These are phyloP conservation scores for Suillus subluteus DNA, from an alignment of 768 basidiomycete genomes.

Conservation along the genomic window DNA sequence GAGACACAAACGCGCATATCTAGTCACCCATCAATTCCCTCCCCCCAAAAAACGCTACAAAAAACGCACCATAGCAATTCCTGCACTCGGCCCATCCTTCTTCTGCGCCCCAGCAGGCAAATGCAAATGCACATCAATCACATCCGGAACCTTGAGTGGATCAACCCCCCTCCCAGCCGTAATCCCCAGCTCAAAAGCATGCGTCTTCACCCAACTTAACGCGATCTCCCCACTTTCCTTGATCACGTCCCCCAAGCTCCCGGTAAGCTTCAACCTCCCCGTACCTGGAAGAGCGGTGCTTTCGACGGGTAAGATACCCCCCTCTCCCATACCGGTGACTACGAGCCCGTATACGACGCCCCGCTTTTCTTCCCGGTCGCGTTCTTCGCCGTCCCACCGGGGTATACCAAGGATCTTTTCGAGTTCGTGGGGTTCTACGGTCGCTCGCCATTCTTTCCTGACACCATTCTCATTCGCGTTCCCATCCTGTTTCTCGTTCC, in stretches of 20 bases:
- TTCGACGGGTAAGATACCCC: conserved; percentile 85
- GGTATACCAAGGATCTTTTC: conserved; percentile 84
- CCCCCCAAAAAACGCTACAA: neutral
- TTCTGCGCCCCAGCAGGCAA: conserved; percentile 88
- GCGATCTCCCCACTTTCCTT: conserved; percentile 91
- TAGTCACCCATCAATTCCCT: conserved; percentile 27
- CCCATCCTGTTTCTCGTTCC: neutral
- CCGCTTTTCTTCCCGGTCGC: conserved; percentile 69
- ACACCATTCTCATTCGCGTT: neutral
- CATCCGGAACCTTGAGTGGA: conserved; percentile 71
- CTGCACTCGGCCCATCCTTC: conserved; percentile 94
- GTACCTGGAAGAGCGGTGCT: conserved; percentile 76
- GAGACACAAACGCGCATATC: conserved; percentile 86
- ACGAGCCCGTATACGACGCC: conserved; percentile 88
- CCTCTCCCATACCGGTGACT: conserved; percentile 87
- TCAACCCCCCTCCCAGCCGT: conserved; percentile 72
- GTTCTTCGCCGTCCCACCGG: conserved; percentile 79
- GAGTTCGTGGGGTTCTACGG: conserved; percentile 72
- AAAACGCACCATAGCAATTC: conserved; percentile 74
- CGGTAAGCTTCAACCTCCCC: conserved; percentile 78
- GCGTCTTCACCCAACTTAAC: conserved; percentile 89
- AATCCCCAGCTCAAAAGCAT: conserved; percentile 80
- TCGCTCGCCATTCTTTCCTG: conserved; percentile 51
- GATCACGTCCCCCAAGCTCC: conserved; percentile 88
- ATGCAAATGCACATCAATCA: conserved; percentile 86